phyloP scores from a whole-genome alignment of 352 stramenopile species.

The Pythium folliculosum region DNA sequence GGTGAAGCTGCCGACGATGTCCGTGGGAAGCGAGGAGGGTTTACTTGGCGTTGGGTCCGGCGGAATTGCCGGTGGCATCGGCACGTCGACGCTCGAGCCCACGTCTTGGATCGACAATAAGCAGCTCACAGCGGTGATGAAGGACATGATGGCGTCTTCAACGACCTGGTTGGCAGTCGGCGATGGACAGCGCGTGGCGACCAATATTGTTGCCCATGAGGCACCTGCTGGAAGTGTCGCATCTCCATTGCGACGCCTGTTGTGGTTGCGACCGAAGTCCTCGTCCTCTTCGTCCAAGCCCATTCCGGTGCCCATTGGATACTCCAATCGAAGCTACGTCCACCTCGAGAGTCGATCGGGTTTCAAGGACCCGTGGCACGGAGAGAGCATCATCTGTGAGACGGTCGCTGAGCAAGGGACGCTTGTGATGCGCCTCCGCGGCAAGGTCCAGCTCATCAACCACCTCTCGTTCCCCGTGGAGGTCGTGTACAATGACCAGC shows the following conservation, averaged over 20 bases:
- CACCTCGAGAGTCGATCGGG: slow-evolving; percentile 70
- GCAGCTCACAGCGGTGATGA: slow-evolving; percentile 70
- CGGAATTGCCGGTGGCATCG: slow-evolving; percentile 5
- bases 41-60: slow-evolving; percentile 42
- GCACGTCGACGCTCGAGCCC: slow-evolving; percentile 6
- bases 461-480: slow-evolving; percentile 71
- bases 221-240: slow-evolving; percentile 81
- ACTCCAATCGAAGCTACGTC: slow-evolving; percentile 85
- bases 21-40: slow-evolving; percentile 31
- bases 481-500: slow-evolving; percentile 74
- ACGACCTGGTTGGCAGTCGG: slow-evolving; percentile 70
- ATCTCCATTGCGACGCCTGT: slow-evolving; percentile 64
- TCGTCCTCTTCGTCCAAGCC: slow-evolving; percentile 44
- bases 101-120: slow-evolving; percentile 37
- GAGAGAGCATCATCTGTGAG: slow-evolving; percentile 83
- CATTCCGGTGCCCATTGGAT: slow-evolving; percentile 85
- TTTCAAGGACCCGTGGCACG: slow-evolving; percentile 67
- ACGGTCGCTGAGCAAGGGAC: slow-evolving; percentile 86
- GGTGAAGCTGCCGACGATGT: slow-evolving; percentile 32
- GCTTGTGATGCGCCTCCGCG: slow-evolving; percentile 73
- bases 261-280: slow-evolving; percentile 82
- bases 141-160: slow-evolving; percentile 71
- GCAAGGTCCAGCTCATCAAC: slow-evolving; percentile 80
- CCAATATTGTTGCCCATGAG: slow-evolving; percentile 81
- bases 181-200: slow-evolving; percentile 67